Evolutionary conservation across 768 basidiomycete species (phyloP).

Genomic region (Kwoniella europaea): DNA sequence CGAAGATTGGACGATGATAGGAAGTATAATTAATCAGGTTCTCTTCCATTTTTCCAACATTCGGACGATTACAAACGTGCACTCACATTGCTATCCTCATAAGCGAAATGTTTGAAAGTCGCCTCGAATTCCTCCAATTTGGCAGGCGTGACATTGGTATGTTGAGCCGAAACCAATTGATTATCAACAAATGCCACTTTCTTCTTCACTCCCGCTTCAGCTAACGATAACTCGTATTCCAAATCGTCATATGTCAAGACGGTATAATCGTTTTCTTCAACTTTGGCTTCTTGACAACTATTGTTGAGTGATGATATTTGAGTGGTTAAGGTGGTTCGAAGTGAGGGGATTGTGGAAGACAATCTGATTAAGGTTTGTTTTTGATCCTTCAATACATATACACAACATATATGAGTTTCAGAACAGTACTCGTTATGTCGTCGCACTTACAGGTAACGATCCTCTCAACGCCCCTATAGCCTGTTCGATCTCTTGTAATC

Average conservation of each 20-base stretch:
- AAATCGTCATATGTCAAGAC: constrained; percentile 87
- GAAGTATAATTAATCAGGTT: background rate
- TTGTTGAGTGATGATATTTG: constrained; percentile 70
- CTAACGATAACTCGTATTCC: constrained; percentile 82
- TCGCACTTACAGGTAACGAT: constrained; percentile 42
- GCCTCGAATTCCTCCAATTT: constrained; percentile 64
- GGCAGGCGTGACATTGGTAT: constrained; percentile 92
- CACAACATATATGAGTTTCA: background rate
- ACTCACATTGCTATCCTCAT: constrained; percentile 76
- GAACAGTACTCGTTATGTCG: background rate
- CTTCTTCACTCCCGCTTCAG: constrained; percentile 76
- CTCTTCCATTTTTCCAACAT: too few relatives aligned
- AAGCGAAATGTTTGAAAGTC: constrained; percentile 96
- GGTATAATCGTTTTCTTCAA: constrained; percentile 96
- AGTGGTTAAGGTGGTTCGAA: constrained; percentile 62
- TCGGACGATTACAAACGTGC: background rate
- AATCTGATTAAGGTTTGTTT: constrained; percentile 65
- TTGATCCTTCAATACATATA: constrained; percentile 65
- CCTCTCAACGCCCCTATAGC: constrained; percentile 49
- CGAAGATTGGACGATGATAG: too few relatives aligned
- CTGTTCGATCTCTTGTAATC: constrained; percentile 50
- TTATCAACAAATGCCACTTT: constrained; percentile 97
- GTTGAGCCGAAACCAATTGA: constrained; percentile 91
- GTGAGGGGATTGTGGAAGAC: constrained; percentile 62
- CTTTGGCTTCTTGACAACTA: constrained; percentile 82